Evolutionary conservation across 257 asterid species (phyloP).

Genomic region (Leonotis leonurus): DNA sequence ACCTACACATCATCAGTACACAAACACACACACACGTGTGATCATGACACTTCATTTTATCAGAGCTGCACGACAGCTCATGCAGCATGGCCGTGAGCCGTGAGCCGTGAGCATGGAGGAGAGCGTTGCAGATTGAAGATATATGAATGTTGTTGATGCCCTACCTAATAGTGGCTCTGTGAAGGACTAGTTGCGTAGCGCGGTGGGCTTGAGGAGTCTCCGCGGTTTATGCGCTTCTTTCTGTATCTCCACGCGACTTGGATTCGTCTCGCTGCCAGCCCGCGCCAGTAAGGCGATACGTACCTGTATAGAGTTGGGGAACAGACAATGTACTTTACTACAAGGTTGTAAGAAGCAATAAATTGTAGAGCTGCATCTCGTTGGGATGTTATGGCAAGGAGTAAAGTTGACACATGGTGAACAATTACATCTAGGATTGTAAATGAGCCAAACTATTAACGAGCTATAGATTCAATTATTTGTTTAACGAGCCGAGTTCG

Average conservation of each 20-base stretch:
- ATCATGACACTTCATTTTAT: background rate
- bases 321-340: background rate
- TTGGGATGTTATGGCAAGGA: background rate
- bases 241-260: slow-evolving; percentile 84
- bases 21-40: background rate
- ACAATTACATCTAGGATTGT: background rate
- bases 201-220: slow-evolving; percentile 32
- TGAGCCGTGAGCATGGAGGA: background rate
- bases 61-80: too few relatives aligned
- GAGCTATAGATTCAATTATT: background rate
- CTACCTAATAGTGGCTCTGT: background rate
- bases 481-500: background rate
- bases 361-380: background rate
- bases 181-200: background rate
- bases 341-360: background rate
- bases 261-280: slow-evolving; percentile 58
- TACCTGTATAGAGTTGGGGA: slow-evolving; percentile 30
- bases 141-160: background rate
- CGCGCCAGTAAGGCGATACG: slow-evolving; percentile 78
- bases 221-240: slow-evolving; percentile 53
- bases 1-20: background rate
- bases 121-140: background rate
- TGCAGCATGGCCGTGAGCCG: background rate
- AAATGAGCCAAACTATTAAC: background rate
- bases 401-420: background rate